Evolutionary conservation across 1,284 basidiomycete genomes (phyloP).

Genomic region (Entoloma clypeatum): DNA sequence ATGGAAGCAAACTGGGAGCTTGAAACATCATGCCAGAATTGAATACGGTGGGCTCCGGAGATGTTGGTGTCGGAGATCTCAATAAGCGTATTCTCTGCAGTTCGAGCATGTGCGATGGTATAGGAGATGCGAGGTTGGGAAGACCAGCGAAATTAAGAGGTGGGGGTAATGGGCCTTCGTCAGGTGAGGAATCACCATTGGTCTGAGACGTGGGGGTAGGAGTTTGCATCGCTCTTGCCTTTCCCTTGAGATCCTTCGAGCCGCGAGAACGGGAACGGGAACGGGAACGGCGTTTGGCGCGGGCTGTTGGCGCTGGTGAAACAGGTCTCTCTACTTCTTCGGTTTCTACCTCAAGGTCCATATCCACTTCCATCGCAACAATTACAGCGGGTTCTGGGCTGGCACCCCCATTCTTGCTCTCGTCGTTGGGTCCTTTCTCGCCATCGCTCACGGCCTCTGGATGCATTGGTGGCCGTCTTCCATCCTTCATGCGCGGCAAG

Average conservation of each 20-base stretch:
- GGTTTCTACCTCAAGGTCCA: constrained; percentile 27
- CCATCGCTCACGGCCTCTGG: constrained; percentile 74
- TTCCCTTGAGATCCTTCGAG: constrained; percentile 68
- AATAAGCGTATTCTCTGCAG: constrained; percentile 51
- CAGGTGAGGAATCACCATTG: constrained; percentile 64
- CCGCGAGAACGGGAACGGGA: constrained; percentile 72
- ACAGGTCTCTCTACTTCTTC: constrained; percentile 24
- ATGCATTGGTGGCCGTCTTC: constrained; percentile 79
- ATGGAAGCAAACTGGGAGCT: constrained; percentile 55
- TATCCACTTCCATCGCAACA: constrained; percentile 26
- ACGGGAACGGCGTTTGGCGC: constrained; percentile 62
- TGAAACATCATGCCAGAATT: constrained; percentile 63
- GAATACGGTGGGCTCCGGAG: constrained; percentile 47
- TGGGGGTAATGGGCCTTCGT: constrained; percentile 47
- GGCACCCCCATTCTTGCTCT: constrained; percentile 43
- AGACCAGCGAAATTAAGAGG: constrained; percentile 40
- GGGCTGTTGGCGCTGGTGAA: constrained; percentile 34
- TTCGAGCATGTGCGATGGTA: constrained; percentile 56
- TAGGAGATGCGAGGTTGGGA: constrained; percentile 55
- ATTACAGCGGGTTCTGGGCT: constrained; percentile 26
- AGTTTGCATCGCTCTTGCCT: constrained; percentile 44
- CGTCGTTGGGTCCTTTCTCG: constrained; percentile 52
- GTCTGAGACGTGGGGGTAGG: constrained; percentile 41
- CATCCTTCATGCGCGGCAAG: constrained; percentile 83
- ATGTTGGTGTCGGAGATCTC: constrained; percentile 49